Percentiles rank a stretch among this genome's conserved stretches.
phyloP scores from a whole-genome alignment of 768 basidiomycete species.

The Suillus hirtellus region DNA sequence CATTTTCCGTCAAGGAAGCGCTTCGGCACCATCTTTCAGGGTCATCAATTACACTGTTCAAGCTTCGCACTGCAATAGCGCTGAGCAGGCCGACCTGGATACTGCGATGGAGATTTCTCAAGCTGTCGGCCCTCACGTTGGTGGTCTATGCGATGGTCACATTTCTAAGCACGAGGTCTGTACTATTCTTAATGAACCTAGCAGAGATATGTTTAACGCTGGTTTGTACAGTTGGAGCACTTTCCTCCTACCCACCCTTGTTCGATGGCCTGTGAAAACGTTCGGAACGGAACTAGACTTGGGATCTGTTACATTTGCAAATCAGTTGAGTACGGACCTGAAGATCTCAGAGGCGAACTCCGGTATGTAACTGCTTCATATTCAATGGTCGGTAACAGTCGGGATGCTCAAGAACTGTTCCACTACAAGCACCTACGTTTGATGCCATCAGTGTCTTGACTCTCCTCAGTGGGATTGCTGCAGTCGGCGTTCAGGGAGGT shows the following conservation, averaged over 20 bases:
- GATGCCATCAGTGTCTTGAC: background rate
- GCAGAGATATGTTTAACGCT: background rate
- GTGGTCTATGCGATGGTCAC: background rate
- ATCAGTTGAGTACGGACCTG: too few species aligned
- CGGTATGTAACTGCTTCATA: background rate
- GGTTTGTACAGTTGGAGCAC: constrained; percentile 2
- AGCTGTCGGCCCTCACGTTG: background rate
- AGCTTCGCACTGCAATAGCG: background rate
- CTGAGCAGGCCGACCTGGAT: background rate
- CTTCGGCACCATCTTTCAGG: background rate
- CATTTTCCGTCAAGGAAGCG: background rate
- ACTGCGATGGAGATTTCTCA: background rate
- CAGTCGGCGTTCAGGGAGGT: background rate
- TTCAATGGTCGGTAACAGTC: background rate
- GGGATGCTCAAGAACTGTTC: background rate
- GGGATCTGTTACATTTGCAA: background rate
- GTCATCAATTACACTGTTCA: background rate
- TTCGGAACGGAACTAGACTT: constrained; percentile 2
- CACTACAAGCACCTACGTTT: background rate
- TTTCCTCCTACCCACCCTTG: background rate
- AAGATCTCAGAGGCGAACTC: too few species aligned
- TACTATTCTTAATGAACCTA: background rate
- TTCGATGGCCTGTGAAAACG: background rate
- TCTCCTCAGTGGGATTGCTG: constrained; percentile 3
- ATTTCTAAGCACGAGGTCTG: background rate